A percentile compares a stretch with the other conserved stretches of the same genome.
These are phyloP conservation scores for Boletus rubescentipes DNA, from an alignment of 768 basidiomycete species.

Conservation along the genomic window DNA sequence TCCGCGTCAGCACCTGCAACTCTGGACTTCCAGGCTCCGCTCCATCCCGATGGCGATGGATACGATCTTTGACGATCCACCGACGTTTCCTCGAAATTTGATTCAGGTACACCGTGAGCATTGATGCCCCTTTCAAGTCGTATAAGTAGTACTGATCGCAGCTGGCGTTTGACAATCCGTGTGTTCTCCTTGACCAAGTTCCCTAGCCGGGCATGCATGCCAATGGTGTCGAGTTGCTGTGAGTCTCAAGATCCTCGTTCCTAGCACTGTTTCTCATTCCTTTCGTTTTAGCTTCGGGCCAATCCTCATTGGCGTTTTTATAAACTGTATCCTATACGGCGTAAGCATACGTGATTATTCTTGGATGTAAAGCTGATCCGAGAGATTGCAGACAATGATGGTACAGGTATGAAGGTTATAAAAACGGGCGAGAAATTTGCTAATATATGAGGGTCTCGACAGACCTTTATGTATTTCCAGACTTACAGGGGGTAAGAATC, in stretches of 20 bases:
- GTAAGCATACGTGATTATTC: not conserved
- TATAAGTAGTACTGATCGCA: no score
- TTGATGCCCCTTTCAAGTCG: no score
- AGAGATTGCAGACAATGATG: not conserved
- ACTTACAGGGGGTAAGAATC: slow-evolving; percentile 36
- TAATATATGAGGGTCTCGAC: slow-evolving; percentile 4
- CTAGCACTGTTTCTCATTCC: slow-evolving; percentile 32
- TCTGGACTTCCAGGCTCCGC: no score
- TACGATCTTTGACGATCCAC: no score
- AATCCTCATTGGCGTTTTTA: slow-evolving; percentile 11
- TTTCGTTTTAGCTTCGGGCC: slow-evolving; percentile 35
- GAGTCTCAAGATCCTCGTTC: not conserved
- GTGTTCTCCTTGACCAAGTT: no score
- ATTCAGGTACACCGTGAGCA: no score
- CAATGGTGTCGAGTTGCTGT: not conserved
- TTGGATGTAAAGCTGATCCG: not conserved
- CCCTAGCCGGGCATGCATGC: not conserved
- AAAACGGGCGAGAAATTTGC: not conserved
- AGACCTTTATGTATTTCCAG: slow-evolving; percentile 48
- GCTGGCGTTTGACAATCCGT: no score
- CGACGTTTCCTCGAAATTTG: no score
- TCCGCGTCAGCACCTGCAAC: no score
- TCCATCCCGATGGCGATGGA: no score
- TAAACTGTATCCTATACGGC: slow-evolving; percentile 16
- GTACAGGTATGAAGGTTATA: slow-evolving; percentile 7